A percentile compares a stretch with the other conserved stretches of the same genome.
Conservation (phyloP, 2,329 filamentous ascomycete species). For the Paecilomyces dactylethromorphus region DNA sequence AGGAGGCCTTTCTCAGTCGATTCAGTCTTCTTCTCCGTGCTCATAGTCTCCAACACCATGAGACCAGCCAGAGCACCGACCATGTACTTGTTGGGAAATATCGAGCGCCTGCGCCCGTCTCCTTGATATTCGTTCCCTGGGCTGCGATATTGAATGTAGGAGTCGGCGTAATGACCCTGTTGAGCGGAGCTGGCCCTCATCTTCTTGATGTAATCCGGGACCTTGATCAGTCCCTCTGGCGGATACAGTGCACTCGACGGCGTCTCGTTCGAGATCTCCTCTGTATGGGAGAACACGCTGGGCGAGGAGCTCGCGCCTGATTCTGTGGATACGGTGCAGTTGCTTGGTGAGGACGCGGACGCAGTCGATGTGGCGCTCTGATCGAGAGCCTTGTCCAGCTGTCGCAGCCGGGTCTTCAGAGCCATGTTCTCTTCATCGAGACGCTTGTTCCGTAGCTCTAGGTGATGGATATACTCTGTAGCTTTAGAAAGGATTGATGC, state of each 20-base stretch:
- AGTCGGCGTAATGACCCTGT: conserved; percentile 31
- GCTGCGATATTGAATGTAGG: conserved; percentile 27
- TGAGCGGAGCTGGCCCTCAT: conserved; percentile 31
- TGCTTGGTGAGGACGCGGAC: conserved; percentile 35
- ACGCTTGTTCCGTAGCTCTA: conserved; percentile 83
- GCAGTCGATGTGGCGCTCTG: conserved; percentile 30
- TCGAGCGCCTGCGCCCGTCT: conserved; percentile 41
- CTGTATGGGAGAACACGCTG: conserved; percentile 33
- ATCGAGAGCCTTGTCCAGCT: conserved; percentile 60
- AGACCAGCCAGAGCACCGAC: conserved; percentile 84
- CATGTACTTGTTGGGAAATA: conserved; percentile 70
- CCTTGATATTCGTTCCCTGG: conserved; percentile 23
- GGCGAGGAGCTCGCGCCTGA: conserved; percentile 30
- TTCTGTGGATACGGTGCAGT: conserved; percentile 30
- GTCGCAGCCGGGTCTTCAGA: conserved; percentile 72
- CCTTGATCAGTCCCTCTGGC: conserved; percentile 37
- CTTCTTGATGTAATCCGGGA: conserved; percentile 37
- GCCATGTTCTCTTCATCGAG: conserved; percentile 73
- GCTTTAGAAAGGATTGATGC: conserved; percentile 94
- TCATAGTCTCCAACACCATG: conserved; percentile 81
- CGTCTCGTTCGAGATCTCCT: conserved; percentile 27
- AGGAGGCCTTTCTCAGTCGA: conserved; percentile 60
- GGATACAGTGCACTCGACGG: conserved; percentile 25
- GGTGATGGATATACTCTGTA: conserved; percentile 89
- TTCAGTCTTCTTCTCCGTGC: conserved; percentile 58